Evolutionary conservation across 345 rosid species (phyloP).

Genomic region (Triadica sebifera): DNA sequence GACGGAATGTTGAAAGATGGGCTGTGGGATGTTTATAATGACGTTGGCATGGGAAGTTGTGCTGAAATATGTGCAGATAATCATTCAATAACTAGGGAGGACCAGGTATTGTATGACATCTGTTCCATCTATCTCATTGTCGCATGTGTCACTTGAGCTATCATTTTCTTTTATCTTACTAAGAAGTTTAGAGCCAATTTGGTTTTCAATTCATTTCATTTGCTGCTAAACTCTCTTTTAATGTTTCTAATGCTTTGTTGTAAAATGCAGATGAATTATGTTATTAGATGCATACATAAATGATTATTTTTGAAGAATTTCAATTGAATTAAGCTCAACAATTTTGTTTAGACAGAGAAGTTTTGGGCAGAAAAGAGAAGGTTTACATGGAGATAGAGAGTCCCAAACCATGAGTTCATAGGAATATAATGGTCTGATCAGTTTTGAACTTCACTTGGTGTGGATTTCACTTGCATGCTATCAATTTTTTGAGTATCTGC

Average conservation of each 20-base stretch:
- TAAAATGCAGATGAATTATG: neutral
- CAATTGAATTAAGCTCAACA: neutral
- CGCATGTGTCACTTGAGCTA: neutral
- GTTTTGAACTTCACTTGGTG: neutral
- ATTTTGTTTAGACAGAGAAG: neutral
- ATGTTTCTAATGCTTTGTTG: neutral
- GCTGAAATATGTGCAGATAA: conserved; percentile 92
- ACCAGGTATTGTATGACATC: conserved; percentile 52
- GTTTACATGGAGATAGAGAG: neutral
- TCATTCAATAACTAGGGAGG: conserved; percentile 69
- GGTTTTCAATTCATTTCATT: neutral
- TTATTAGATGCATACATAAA: neutral
- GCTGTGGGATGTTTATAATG: conserved; percentile 91
- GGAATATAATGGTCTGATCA: neutral
- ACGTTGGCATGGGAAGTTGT: conserved; percentile 92
- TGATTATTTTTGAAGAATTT: neutral
- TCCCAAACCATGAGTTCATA: too few species aligned
- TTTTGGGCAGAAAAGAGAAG: neutral
- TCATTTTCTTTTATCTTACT: too few species aligned
- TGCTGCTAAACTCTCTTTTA: neutral
- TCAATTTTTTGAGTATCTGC: neutral
- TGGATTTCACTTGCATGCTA: neutral
- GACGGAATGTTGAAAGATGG: conserved; percentile 99
- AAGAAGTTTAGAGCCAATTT: neutral
- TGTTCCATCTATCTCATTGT: neutral